Percentiles rank a stretch among this genome's conserved stretches.
These are phyloP conservation scores for Byssothecium circinans DNA, from an alignment of 2,329 filamentous ascomycete species.

Conservation along the genomic window DNA sequence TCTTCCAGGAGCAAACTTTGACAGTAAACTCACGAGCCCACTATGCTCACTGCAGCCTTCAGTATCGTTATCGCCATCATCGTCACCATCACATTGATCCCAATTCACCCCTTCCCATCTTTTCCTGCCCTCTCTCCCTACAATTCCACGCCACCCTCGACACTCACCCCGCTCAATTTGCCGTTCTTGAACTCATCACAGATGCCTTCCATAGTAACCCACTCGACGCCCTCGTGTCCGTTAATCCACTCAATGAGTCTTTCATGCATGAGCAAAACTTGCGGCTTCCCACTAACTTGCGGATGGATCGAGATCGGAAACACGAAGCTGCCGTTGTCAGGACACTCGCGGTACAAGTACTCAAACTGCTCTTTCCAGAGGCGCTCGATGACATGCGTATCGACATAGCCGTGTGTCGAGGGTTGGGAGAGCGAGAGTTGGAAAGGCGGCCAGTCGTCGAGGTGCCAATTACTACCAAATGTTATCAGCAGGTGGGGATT, in stretches of 20 bases:
- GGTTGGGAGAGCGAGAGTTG: slow-evolving; percentile 50
- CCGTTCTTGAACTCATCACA: slow-evolving; percentile 43
- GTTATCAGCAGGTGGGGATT: neutral
- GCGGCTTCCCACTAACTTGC: slow-evolving; percentile 52
- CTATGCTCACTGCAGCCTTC: too few relatives aligned
- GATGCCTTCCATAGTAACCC: slow-evolving; percentile 43
- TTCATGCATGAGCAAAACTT: slow-evolving; percentile 53
- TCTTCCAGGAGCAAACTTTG: too few relatives aligned
- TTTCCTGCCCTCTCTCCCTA: neutral
- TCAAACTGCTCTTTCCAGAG: slow-evolving; percentile 53
- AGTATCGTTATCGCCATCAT: too few relatives aligned
- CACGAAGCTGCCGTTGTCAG: slow-evolving; percentile 47
- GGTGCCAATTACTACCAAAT: slow-evolving; percentile 48
- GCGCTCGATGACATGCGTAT: slow-evolving; percentile 46
- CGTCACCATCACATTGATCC: too few relatives aligned
- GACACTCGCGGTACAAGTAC: slow-evolving; percentile 47
- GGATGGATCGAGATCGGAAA: slow-evolving; percentile 54
- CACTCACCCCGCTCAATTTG: slow-evolving; percentile 32
- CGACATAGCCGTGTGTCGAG: slow-evolving; percentile 55
- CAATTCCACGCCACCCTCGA: slow-evolving; percentile 36
- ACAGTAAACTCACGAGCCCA: too few relatives aligned
- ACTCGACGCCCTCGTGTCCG: slow-evolving; percentile 49
- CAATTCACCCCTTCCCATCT: too few relatives aligned
- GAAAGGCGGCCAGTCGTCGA: slow-evolving; percentile 55
- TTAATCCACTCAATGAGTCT: slow-evolving; percentile 52